Evolutionary conservation across 768 basidiomycete species (phyloP).

Genomic region (Clathrus columnatus): DNA sequence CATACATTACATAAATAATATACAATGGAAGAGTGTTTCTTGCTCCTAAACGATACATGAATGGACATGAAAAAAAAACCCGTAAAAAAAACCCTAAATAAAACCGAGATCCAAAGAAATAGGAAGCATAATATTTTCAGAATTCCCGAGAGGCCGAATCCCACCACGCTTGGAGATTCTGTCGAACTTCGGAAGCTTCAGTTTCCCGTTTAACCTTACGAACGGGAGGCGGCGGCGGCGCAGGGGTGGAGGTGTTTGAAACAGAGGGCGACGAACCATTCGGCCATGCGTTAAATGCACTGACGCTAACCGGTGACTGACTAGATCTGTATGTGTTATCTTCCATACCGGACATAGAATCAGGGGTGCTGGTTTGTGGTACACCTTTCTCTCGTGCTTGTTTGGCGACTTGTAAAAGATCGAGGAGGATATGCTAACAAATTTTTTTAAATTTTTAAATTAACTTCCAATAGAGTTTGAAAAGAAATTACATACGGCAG

Average conservation of each 20-base stretch:
- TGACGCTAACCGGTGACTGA: neutral
- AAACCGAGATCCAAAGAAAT: neutral
- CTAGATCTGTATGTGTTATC: neutral
- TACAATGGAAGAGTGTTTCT: too few species aligned
- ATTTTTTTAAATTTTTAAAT: neutral
- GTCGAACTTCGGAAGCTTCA: neutral
- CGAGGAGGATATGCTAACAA: neutral
- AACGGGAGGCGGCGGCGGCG: neutral
- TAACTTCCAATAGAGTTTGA: neutral
- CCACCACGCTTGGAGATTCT: constrained; percentile 8
- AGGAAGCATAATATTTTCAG: neutral
- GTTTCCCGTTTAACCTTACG: neutral
- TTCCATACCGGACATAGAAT: neutral
- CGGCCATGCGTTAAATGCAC: neutral
- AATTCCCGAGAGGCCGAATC: neutral
- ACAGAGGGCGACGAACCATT: neutral
- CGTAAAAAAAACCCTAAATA: neutral
- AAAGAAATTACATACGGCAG: constrained; percentile 40
- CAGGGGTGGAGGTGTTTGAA: neutral
- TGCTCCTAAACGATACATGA: neutral
- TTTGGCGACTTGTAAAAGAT: constrained; percentile 3
- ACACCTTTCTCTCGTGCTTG: constrained; percentile 6
- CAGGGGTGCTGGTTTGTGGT: neutral
- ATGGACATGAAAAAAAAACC: neutral
- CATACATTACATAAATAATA: neutral